Evolutionary conservation across 352 stramenopile species (phyloP).

Genomic region (Phytophthora agathidicida): DNA sequence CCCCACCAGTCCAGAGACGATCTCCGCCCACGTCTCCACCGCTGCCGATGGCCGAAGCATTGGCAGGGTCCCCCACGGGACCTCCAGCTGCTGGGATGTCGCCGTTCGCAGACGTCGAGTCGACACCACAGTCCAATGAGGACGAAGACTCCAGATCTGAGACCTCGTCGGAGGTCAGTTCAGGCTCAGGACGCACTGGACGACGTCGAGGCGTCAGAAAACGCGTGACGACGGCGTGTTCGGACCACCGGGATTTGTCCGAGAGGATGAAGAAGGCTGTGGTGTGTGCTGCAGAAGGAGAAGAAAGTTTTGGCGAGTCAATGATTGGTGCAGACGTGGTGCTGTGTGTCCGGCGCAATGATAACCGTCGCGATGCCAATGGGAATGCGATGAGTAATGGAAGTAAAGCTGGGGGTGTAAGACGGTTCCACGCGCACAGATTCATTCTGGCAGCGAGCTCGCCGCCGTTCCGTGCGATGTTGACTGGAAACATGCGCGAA

Average conservation of each 20-base stretch:
- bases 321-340: conserved; percentile 79
- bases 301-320: conserved; percentile 52
- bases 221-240: conserved; percentile 50
- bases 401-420: conserved; percentile 3
- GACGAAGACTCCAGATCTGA: conserved; percentile 84
- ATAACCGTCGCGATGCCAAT: conserved; percentile 12
- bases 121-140: conserved; percentile 59
- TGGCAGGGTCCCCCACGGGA: conserved; percentile 11
- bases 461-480: conserved; percentile 82
- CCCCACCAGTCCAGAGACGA: conserved; percentile 11
- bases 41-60: conserved; percentile 23
- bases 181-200: conserved; percentile 32
- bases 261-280: conserved; percentile 62
- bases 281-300: conserved; percentile 17
- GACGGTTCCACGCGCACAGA: conserved; percentile 69
- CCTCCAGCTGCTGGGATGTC: conserved; percentile 34
- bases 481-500: conserved; percentile 84
- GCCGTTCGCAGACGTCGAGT: conserved; percentile 51
- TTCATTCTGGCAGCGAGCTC: conserved; percentile 89
- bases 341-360: conserved; percentile 50
- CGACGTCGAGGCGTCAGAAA: conserved; percentile 36
- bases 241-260: conserved; percentile 71
- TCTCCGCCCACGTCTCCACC: conserved; percentile 35
- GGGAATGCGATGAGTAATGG: conserved; percentile 4
- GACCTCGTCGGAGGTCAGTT: conserved; percentile 67